phyloP scores from a whole-genome alignment of 164 flowering plant species.

The Vitis labrusca region DNA sequence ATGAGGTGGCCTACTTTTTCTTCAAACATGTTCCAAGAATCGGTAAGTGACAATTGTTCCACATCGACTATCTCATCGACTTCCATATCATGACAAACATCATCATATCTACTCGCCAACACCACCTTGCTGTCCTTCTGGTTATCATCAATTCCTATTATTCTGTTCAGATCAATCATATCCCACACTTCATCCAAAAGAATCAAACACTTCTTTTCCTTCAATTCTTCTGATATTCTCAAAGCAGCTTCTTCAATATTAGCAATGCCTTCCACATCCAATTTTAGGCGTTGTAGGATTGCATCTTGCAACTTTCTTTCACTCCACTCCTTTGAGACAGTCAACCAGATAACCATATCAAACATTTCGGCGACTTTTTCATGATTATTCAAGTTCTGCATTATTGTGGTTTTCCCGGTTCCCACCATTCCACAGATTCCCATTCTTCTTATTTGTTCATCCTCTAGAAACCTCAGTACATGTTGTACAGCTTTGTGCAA shows the following conservation, averaged over 20 bases:
- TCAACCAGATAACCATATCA: conserved; percentile 28
- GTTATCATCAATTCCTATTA: conserved; percentile 13
- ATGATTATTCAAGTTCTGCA: conserved; percentile 19
- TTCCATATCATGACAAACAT: conserved; percentile 9
- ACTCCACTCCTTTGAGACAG: conserved; percentile 11
- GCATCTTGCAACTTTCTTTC: conserved; percentile 9
- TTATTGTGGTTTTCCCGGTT: conserved; percentile 24
- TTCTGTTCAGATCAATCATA: conserved; percentile 1
- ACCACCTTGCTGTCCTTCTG: conserved; percentile 20
- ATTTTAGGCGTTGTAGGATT: conserved; percentile 9
- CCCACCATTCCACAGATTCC: conserved; percentile 29
- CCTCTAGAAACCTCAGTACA: conserved; percentile 9
- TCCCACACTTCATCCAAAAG: conserved; percentile 28
- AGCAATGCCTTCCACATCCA: neutral
- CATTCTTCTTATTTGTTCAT: conserved; percentile 7
- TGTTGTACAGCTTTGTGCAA: neutral
- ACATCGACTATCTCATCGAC: conserved; percentile 8
- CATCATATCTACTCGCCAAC: conserved; percentile 11
- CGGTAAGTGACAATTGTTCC: conserved; percentile 10
- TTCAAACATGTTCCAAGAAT: conserved; percentile 25
- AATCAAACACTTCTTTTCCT: conserved; percentile 21
- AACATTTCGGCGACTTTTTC: conserved; percentile 10
- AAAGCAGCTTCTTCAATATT: neutral
- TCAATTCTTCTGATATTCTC: conserved; percentile 7
- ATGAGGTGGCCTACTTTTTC: conserved; percentile 10